These are phyloP conservation scores for Tuber brumale DNA, from an alignment of 495 filamentous ascomycete species.

Conservation along the genomic window DNA sequence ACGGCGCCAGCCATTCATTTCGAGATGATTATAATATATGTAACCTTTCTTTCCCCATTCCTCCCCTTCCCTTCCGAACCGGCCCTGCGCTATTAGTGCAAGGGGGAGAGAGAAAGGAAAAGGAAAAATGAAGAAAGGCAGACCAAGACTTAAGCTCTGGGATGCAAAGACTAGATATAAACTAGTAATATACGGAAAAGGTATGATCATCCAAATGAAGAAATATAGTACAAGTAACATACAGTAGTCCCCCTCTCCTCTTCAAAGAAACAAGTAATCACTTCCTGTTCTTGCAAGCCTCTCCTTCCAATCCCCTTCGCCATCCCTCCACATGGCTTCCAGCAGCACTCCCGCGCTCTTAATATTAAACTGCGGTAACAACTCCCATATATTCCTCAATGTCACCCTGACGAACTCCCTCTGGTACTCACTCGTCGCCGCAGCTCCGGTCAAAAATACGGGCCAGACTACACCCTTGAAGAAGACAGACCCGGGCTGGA, in stretches of 20 bases:
- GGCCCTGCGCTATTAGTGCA: background rate
- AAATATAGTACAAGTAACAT: background rate
- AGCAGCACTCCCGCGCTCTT: conserved; percentile 35
- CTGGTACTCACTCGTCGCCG: conserved; percentile 26
- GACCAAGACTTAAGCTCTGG: background rate
- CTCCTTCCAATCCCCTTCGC: conserved; percentile 23
- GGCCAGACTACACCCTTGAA: conserved; percentile 39
- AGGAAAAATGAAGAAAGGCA: too few relatives aligned
- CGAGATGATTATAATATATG: background rate
- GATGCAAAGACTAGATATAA: background rate
- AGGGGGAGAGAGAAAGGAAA: background rate
- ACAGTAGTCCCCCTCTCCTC: background rate
- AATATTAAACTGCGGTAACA: conserved; percentile 38
- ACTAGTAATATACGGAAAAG: background rate
- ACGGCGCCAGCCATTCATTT: background rate
- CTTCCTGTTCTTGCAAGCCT: conserved; percentile 28
- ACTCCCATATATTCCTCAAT: conserved; percentile 32
- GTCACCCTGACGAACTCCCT: conserved; percentile 30
- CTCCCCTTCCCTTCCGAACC: background rate
- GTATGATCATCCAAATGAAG: background rate
- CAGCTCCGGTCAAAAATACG: conserved; percentile 38
- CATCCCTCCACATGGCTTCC: conserved; percentile 37
- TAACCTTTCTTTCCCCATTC: background rate
- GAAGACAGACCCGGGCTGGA: conserved; percentile 20
- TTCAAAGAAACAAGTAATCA: conserved; percentile 41